These are phyloP conservation scores for Symbiodinium pilosum DNA, from an alignment of 73 alveolate genomes.

Conservation along the genomic window DNA sequence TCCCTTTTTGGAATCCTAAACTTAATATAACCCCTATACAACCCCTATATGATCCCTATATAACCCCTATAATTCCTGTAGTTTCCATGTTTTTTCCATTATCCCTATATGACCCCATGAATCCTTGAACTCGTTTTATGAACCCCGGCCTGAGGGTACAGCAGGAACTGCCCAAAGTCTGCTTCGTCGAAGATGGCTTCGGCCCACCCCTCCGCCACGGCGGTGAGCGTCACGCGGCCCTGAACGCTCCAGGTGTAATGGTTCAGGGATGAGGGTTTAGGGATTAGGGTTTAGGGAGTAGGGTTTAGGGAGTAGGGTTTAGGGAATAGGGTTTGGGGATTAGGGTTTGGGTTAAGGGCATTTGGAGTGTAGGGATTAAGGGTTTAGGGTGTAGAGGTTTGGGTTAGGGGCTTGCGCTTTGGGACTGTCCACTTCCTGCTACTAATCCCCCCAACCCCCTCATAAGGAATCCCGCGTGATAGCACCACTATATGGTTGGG, in stretches of 20 bases:
- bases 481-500: no score
- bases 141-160: no score
- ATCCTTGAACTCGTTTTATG: no score
- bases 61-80: no score
- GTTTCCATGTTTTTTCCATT: no score
- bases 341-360: background rate
- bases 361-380: background rate
- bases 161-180: no score
- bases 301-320: background rate
- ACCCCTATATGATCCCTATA: no score
- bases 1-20: background rate
- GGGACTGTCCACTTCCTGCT: background rate
- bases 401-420: background rate
- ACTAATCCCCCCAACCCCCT: background rate
- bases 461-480: background rate
- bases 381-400: background rate
- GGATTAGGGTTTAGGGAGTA: background rate
- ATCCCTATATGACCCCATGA: no score
- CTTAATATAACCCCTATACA: no score
- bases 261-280: background rate
- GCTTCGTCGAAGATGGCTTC: conserved; percentile 48
- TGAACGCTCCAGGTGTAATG: no score
- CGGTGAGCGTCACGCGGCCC: conserved; percentile 69
- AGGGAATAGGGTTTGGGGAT: background rate
- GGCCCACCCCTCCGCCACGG: conserved; percentile 64